Base-by-base conservation (phyloP, 1,284 basidiomycete genomes). In the Marasmius fiardii region DNA sequence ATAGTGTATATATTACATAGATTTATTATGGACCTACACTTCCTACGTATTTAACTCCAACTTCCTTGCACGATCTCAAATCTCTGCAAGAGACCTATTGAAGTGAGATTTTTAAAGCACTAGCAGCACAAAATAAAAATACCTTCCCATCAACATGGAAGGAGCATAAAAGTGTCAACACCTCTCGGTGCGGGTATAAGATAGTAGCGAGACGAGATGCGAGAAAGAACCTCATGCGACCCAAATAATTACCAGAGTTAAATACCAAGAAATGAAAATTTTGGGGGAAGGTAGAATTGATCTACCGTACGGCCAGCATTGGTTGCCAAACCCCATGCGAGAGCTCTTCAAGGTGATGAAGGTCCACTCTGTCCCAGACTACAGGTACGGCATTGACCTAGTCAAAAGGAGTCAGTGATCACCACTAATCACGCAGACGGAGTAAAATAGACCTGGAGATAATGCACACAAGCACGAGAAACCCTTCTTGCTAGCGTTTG, bases 331-430 rank as follows among this genome's bases (percentile, higher is more conserved):
- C 77, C 54, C 88, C 88, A 58, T 80, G 75, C 1, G 79, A 71
- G 33, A 83, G 70, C 67, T 90, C 88, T 69, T 90, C 88, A 53
- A 90, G 73, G 61, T 87, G 82, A 64, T 88, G 85, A 37, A 90
- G 74, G 56, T 86, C 77, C 41, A 90, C 82, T 54, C 82, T 79
- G 65, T 88, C 82, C 81, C 82, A 86, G 18, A 79, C 74, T 53
- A 88, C 77, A 18, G 83, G 79, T 61, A 90, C 83, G 58, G 78
- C 76, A 65, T 90, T 88, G 11, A 82, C 74, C 85, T 79, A 60
- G 48, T 51, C 39, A 7, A 43, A 51, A 54, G 61, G 43, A 61
- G 53, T 47, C 58, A 57, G 62, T 55, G 58, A 61, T 56, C 48
- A 31, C 24, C 20, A 50, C 53, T 34, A 52, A 39, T 51, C 43